Evolutionary conservation across 148 eudicot genomes (phyloP).

Genomic region (Nepenthes gracilis): DNA sequence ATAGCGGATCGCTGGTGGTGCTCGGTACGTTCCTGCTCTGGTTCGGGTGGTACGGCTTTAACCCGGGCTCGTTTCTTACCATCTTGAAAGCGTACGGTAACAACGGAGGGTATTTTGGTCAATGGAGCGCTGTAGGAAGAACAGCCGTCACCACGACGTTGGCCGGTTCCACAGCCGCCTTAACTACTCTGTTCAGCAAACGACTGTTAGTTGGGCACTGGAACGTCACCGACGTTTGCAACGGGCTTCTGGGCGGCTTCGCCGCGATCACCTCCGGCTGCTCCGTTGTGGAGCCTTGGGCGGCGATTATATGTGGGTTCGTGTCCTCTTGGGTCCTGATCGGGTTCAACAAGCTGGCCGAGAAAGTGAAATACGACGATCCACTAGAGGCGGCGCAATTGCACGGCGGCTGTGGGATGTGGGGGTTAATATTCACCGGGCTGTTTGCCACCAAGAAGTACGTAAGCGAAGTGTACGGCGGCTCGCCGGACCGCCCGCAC

Average conservation of each 20-base stretch:
- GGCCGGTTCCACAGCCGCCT: slow-evolving; percentile 34
- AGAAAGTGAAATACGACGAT: slow-evolving; percentile 24
- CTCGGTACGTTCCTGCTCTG: slow-evolving; percentile 32
- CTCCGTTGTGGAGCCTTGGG: slow-evolving; percentile 39
- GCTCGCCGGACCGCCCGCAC: slow-evolving; percentile 15
- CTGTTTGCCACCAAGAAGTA: slow-evolving; percentile 16
- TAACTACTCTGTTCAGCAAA: slow-evolving; percentile 28
- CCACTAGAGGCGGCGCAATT: slow-evolving; percentile 40
- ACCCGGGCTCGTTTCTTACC: slow-evolving; percentile 33
- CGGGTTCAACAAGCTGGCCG: slow-evolving; percentile 29
- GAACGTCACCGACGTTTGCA: slow-evolving; percentile 32
- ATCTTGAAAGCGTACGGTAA: slow-evolving; percentile 18
- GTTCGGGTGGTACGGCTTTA: slow-evolving; percentile 44
- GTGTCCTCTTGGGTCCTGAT: slow-evolving; percentile 34
- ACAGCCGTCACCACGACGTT: slow-evolving; percentile 45
- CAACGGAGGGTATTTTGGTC: slow-evolving; percentile 20
- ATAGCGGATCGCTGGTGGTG: slow-evolving; percentile 28
- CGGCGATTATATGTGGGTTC: slow-evolving; percentile 34
- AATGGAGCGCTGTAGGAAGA: slow-evolving; percentile 37
- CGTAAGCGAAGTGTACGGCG: slow-evolving; percentile 19
- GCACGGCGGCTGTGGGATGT: slow-evolving; percentile 33
- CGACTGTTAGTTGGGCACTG: slow-evolving; percentile 28
- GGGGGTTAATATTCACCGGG: slow-evolving; percentile 36
- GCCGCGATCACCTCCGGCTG: slow-evolving; percentile 41
- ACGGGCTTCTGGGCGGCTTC: slow-evolving; percentile 34